Base-by-base conservation (phyloP, 2,329 filamentous ascomycete genomes). In the Trichoderma semiorbis region DNA sequence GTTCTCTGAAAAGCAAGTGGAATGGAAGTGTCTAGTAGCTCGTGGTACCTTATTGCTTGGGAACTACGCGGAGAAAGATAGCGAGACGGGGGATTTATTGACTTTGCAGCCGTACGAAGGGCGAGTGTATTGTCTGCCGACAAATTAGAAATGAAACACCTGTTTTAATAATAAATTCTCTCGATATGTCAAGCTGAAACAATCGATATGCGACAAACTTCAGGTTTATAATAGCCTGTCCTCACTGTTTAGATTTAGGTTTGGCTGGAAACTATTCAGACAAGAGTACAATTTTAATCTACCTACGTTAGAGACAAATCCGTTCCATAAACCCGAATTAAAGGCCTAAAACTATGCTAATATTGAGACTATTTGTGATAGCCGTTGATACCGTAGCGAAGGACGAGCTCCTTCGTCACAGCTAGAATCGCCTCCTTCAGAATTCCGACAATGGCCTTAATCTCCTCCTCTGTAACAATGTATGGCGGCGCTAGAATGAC, bases 321-420 rank as follows among this genome's bases (percentile, higher is more conserved):
- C 3, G 39, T 43, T 43, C 5, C 5, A 16, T 39, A 7, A 16
- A 16, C 0, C 14, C 6, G 39, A 5, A 10, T n/a, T 2, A 5
- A 43, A 43, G 16, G 16, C 36, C 16, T 18, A 18, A 1, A 2
- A 1, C 1, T n/a, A n/a, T 43, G 39, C 7, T n/a, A n/a, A 0
- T 43, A 10, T n/a, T n/a, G 7, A 43, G 0, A n/a, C 1, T n/a
- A 43, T 43, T n/a, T 43, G 7, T 43, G 39, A 43, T n/a, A 43
- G 39, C 39, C 39, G 39, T 43, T 43, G 39, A 43, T n/a, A n/a
- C 39, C 39, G 18, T 5, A 43, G 39, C 39, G 39, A 43, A 43
- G 16, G 18, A n/a, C 39, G 7, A n/a, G 39, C 39, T 43, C 39
- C 39, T 43, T 7, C 18, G 39, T n/a, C 39, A 43, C 39, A 43